Evolutionary conservation across 495 filamentous ascomycete genomes (phyloP).

Genomic region (Parathielavia hyrcaniae): DNA sequence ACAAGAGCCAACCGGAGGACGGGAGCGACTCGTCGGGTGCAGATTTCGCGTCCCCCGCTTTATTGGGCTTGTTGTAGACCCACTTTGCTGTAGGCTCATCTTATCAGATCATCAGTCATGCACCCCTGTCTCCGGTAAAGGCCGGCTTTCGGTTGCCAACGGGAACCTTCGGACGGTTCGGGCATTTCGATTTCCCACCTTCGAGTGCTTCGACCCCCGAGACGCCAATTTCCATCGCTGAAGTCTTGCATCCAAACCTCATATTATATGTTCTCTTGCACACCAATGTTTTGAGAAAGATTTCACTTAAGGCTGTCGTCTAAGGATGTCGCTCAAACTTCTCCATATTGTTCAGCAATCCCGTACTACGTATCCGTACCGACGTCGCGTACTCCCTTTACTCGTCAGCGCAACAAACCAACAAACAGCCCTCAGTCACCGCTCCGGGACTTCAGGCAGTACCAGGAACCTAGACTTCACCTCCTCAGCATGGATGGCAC

Average conservation of each 20-base stretch:
- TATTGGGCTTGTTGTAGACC: background rate
- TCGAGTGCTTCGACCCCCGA: background rate
- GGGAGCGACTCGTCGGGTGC: background rate
- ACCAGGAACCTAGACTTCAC: conserved; percentile 30
- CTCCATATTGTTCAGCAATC: no score
- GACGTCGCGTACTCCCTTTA: no score
- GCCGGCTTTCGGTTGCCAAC: background rate
- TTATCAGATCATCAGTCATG: conserved; percentile 31
- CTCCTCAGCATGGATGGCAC: conserved; percentile 14
- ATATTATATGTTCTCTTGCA: background rate
- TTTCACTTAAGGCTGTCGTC: no score
- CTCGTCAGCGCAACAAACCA: background rate
- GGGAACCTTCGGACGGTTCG: no score
- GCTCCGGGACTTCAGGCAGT: conserved; percentile 16
- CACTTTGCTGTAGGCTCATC: conserved; percentile 23
- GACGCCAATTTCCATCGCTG: no score
- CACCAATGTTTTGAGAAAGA: background rate
- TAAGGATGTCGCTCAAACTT: no score
- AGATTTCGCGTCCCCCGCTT: background rate
- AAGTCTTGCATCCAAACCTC: no score
- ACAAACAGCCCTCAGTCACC: background rate
- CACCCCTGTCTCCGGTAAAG: background rate
- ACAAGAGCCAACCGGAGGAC: conserved; percentile 6
- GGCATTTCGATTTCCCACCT: background rate
- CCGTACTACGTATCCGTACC: no score